Evolutionary conservation across 192 early-diverging fungal species (phyloP), one percentile per base, ranked within the genome.

Genomic region (Backusella mclennaniae): DNA sequence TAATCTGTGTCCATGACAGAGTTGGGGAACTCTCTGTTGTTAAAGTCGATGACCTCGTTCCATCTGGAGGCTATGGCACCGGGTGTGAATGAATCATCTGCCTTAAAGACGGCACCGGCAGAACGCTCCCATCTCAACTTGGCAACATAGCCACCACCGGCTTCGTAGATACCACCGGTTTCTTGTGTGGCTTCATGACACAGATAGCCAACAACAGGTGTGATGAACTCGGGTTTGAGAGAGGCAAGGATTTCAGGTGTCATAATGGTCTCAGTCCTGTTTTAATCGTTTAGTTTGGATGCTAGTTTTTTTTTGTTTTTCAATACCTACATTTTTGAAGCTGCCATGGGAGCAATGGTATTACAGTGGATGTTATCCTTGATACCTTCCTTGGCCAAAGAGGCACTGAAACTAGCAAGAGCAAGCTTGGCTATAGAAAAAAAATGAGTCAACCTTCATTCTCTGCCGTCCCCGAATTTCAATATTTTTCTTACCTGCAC

Each of bases 161-260:
- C 95, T 89, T 99, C 97, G 82, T 97, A 99, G 73, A 99, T 83
- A 77, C 92, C 89, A 63, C 96, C 97, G 67, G 83, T 95, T 76
- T 94, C 95, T 76, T 81, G 82, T 72, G 89, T 95, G 38, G 80
- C 79, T 77, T 99, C 97, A 82, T 98, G 96, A 75, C 92, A 93
- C 69, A 99, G 90, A 84, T 89, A 98, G 19, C 85, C 94, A 71
- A 99, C 96, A 66, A 98, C 86, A 6, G 97, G 97, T 31, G 97
- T 92, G 41, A 99, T 94, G 80, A 96, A 97, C 84, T 99, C 97
- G 75, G 98, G 97, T 84, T 97, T 98, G 46, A 99, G 90, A 11
- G 95, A 90, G 67, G 93, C 95, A 69, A 99, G 90, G 77, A 99
- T 92, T 77, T 99, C 98, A 49, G 93, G 92, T 38, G 98, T 97